Evolutionary conservation across 495 filamentous ascomycete genomes (phyloP), one percentile per base, ranked within the genome.

Genomic region (Friedmanniomyces endolithicus): DNA sequence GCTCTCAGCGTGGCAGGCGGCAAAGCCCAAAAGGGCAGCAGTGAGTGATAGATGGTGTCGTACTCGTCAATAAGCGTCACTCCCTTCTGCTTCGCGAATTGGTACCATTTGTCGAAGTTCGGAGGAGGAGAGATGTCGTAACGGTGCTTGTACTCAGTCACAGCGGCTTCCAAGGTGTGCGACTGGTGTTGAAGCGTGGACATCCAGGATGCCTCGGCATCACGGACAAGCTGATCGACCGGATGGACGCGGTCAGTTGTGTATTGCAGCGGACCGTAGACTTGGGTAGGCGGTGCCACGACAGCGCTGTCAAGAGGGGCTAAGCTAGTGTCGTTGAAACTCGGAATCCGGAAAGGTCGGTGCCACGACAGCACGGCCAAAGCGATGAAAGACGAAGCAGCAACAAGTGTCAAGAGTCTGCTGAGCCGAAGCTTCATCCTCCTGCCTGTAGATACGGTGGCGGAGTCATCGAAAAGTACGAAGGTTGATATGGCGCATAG

Each of bases 31-130:
- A 89, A 92, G 0, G 86, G 86, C 1, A 77, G 71, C 2, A 94
- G 65, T 53, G 87, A 78, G 8, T 74, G 69, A 55, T 84, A 74
- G 9, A 92, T 87, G 52, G 82, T 80, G 57, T 86, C 81, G 57
- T 84, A 90, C 56, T 85, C 78, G 57, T 94, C 87, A 56, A 90
- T 77, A 11, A 88, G 70, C 11, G 80, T 68, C 1, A 86, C 85
- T 6, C 74, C 75, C 40, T 76, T 78, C 11, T 70, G 70, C 22
- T 67, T 77, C 8, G 87, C 84, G 66, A 83, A 90, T 35, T 82
- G 70, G 61, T 80, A 89, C 87, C 87, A 90, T 54, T 76, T 66
- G 60, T 86, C 80, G 57, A 86, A 87, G 43, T 78, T 70, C 0
- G 75, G 72, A 56, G 84, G 84, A 14, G 84, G 84, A 4, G 72